Percentiles rank a stretch among this genome's conserved stretches.
phyloP scores from a whole-genome alignment of 192 early-diverging fungal genomes.

The Rhizoclosmatium globosum region DNA sequence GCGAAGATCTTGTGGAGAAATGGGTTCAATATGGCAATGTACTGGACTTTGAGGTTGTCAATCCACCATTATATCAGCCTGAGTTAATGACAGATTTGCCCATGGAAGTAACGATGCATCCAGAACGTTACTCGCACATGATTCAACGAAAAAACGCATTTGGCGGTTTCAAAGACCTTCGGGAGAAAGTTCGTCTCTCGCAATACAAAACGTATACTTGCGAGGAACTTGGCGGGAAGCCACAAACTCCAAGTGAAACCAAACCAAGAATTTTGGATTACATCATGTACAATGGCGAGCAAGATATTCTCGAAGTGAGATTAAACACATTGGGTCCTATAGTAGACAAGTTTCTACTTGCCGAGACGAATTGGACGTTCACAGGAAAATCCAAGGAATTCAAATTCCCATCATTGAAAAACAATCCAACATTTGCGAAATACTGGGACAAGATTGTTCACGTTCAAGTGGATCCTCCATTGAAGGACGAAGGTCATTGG shows the following conservation, averaged over 20 bases:
- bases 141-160: neutral
- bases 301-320: neutral
- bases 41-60: neutral
- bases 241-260: neutral
- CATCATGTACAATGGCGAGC: slow-evolving; percentile 4
- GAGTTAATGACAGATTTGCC: neutral
- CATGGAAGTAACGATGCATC: neutral
- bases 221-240: neutral
- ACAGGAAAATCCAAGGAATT: neutral
- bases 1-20: neutral
- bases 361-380: neutral
- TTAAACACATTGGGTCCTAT: neutral
- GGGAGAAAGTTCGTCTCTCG: neutral
- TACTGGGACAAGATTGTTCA: neutral
- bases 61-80: neutral
- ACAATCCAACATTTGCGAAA: neutral
- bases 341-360: neutral
- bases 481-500: neutral
- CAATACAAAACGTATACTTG: neutral
- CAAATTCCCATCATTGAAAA: neutral
- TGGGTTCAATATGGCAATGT: neutral
- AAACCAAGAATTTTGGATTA: neutral
- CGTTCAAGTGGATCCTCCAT: neutral
- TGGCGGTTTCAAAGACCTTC: neutral
- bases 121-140: neutral